phyloP scores from a whole-genome alignment of 73 alveolate species.

The Stentor roeselii region DNA sequence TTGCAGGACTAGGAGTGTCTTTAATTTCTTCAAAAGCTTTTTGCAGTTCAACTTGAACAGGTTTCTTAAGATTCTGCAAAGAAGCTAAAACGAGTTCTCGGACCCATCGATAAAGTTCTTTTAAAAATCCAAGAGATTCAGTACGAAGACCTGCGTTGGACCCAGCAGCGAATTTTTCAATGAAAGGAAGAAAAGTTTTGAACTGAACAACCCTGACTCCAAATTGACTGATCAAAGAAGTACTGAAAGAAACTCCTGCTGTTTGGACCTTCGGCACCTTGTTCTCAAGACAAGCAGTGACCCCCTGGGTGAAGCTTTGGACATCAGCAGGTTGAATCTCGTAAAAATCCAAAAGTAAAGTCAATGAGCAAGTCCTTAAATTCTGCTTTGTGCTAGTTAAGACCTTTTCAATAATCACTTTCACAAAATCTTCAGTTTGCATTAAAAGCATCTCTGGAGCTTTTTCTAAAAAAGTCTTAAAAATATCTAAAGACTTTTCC shows the following conservation, averaged over 20 bases:
- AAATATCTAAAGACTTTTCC: slow-evolving; percentile 64
- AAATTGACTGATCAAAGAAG: slow-evolving; percentile 47
- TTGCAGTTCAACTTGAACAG: slow-evolving; percentile 50
- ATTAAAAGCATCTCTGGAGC: slow-evolving; percentile 32
- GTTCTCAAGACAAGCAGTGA: slow-evolving; percentile 43
- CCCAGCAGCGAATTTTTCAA: slow-evolving; percentile 53
- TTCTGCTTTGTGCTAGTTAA: slow-evolving; percentile 63
- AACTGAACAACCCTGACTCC: slow-evolving; percentile 59
- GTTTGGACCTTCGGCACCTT: slow-evolving; percentile 56
- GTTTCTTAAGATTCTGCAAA: slow-evolving; percentile 53
- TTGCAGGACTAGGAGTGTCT: slow-evolving; percentile 41
- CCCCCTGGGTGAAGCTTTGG: slow-evolving; percentile 48
- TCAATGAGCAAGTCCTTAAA: slow-evolving; percentile 40
- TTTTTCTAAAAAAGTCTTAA: slow-evolving; percentile 44
- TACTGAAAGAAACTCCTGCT: slow-evolving; percentile 39
- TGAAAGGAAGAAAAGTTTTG: slow-evolving; percentile 49
- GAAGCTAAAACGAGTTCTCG: slow-evolving; percentile 61
- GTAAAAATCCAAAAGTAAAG: slow-evolving; percentile 45
- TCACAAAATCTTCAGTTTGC: slow-evolving; percentile 40
- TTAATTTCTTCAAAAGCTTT: slow-evolving; percentile 39
- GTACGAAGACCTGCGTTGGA: slow-evolving; percentile 48
- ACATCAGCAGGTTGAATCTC: slow-evolving; percentile 54
- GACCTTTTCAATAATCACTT: slow-evolving; percentile 62
- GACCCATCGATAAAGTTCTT: slow-evolving; percentile 68
- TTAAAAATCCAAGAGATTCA: slow-evolving; percentile 67